A percentile compares a stretch with the other conserved stretches of the same genome.
Conservation (phyloP, 257 asterid genomes). For the Solanum pinnatisectum region DNA sequence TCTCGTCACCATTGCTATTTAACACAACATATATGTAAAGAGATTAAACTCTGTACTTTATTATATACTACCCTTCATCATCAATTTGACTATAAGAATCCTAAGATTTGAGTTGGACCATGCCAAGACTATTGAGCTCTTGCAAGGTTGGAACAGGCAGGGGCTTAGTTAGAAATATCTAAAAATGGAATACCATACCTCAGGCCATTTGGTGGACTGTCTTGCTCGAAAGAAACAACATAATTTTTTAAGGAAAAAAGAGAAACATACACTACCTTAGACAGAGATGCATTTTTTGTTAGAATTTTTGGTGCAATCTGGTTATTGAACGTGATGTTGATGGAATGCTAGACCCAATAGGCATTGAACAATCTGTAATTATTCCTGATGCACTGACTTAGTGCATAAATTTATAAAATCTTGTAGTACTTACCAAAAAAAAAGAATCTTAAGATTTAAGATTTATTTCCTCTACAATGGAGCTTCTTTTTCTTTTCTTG, state of each 20-base stretch:
- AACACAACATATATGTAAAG: neutral
- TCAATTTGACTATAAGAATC: neutral
- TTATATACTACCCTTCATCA: neutral
- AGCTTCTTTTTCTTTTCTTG: neutral
- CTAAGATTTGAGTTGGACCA: neutral
- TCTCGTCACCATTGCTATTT: neutral
- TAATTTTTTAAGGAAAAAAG: neutral
- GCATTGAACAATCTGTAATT: neutral
- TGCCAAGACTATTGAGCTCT: neutral
- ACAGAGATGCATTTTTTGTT: neutral
- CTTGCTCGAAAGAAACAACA: neutral
- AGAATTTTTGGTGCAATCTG: neutral
- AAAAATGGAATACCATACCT: neutral
- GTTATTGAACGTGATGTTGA: neutral
- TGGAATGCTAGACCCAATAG: neutral
- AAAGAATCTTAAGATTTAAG: neutral
- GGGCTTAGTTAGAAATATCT: neutral
- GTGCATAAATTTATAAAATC: neutral
- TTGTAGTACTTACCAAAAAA: neutral
- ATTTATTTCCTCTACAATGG: neutral
- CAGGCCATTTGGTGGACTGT: neutral
- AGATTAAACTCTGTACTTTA: neutral
- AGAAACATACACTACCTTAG: neutral
- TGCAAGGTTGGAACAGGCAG: neutral
- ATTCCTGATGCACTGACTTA: neutral